Conservation (phyloP, 805 yeast species). For the Ogataea sp. region DNA sequence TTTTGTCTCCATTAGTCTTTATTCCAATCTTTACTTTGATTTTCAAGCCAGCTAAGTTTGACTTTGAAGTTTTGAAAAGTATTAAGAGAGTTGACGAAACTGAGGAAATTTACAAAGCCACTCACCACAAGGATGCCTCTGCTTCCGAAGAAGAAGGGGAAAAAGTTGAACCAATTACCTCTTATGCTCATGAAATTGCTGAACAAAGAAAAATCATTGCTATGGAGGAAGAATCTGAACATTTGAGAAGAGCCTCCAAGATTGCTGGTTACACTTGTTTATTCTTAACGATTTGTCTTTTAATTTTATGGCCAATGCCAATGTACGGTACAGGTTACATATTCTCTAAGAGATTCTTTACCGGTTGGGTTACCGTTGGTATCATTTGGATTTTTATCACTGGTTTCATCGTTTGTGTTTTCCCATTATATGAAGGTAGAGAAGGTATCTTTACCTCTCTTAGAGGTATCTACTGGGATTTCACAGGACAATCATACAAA, state of each 20-base stretch:
- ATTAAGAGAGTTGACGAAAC: conserved; percentile 67
- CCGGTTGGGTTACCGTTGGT: conserved; percentile 83
- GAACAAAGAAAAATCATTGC: conserved; percentile 8
- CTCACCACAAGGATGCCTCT: conserved; percentile 2
- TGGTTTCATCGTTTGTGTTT: conserved; percentile 53
- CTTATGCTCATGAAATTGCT: conserved; percentile 22
- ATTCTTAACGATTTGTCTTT: conserved; percentile 50
- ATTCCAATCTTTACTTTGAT: conserved; percentile 57
- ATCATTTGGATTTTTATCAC: conserved; percentile 75
- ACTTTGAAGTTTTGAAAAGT: conserved; percentile 54
- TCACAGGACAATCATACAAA: conserved; percentile 66
- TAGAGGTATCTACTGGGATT: conserved; percentile 83
- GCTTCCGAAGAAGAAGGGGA: conserved; percentile 17
- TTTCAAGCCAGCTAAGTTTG: conserved; percentile 66
- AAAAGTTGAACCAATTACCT: conserved; percentile 17
- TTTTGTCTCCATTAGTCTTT: conserved; percentile 60
- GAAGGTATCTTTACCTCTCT: conserved; percentile 52
- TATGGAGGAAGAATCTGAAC: conserved; percentile 41
- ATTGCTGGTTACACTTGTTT: conserved; percentile 55
- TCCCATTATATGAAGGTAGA: conserved; percentile 72
- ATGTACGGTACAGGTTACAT: conserved; percentile 79
- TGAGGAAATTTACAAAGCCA: conserved; percentile 46
- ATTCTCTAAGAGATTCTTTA: conserved; percentile 68
- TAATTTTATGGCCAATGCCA: conserved; percentile 90
- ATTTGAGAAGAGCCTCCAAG: conserved; percentile 49